Evolutionary conservation across 441 rosid genomes (phyloP), one percentile per base, ranked within the genome.

Genomic region (Jatropha podagrica): DNA sequence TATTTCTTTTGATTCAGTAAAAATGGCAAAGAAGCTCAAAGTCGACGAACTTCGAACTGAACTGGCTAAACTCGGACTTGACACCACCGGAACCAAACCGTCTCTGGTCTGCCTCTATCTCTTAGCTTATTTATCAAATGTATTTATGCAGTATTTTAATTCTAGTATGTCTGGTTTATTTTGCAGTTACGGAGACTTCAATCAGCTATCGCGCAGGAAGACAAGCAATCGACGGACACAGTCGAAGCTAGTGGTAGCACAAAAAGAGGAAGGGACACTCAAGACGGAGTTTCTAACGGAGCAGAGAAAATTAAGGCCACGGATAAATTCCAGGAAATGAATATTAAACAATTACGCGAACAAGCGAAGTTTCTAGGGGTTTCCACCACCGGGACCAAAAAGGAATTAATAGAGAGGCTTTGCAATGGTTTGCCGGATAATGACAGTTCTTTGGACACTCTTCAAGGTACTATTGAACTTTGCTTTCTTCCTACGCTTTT

Each of bases 21-120:
- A 78, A 69, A 88, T 88, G 92, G 87, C 91, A 27, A 81, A 79
- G 20, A 78, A 81, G 64, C 90, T 92, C 71, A 87, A 68, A 71
- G 91, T 88, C 51, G 89, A 88, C 65, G 91, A 92, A 79, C 91
- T 87, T 49, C 87, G 94, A 42, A 79, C 86, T 71, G 83, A 84
- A 75, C 91, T 92, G 74, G 81, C 87, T 59, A 83, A 86, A 59
- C 89, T 91, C 37, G 94, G 92, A 27, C 91, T 92, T 69, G 65
- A 71, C 63, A 82, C 86, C 74, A 74, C 87, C 70, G 92, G 92
- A 70, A 65, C 82, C 74, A 89, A 87, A 73, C 74, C 88, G 73
- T 71, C 79, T n/a, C 83, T 92, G 81, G 97, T 89, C 68, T 15
- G 52, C 55, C 40, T 27, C 2, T 72, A 26, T 46, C 63, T 46